Percentiles rank a stretch among this genome's conserved stretches.
Evolutionary conservation across 2,329 filamentous ascomycete genomes (phyloP).

Genomic region (Fusarium chaquense): DNA sequence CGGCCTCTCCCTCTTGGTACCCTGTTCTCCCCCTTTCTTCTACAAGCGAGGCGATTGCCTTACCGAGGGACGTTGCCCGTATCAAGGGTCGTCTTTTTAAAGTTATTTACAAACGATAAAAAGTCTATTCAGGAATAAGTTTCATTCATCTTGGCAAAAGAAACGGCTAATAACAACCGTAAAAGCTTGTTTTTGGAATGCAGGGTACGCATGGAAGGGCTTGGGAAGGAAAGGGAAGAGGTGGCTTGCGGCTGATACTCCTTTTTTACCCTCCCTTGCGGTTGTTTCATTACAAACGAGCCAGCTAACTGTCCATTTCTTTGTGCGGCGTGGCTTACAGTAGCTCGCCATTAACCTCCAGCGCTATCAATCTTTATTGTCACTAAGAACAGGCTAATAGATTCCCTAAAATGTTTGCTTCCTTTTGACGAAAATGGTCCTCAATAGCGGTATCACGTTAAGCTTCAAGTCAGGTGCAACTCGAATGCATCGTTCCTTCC

Average conservation of each 20-base stretch:
- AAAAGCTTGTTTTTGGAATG: slow-evolving; percentile 10
- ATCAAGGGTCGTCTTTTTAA: neutral
- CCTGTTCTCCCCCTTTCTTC: neutral
- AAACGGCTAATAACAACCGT: neutral
- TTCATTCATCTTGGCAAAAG: neutral
- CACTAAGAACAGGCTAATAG: neutral
- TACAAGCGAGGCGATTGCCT: neutral
- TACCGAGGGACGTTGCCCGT: neutral
- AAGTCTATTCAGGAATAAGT: neutral
- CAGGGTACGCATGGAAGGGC: neutral
- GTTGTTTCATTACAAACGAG: neutral
- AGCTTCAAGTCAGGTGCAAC: slow-evolving; percentile 2
- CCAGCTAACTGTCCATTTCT: neutral
- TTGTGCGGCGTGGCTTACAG: neutral
- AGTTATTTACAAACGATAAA: neutral
- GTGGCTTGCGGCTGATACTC: neutral
- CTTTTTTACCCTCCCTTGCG: slow-evolving; percentile 1
- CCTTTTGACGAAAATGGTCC: neutral
- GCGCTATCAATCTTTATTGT: neutral
- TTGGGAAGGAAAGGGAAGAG: neutral
- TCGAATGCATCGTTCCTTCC: slow-evolving; percentile 1
- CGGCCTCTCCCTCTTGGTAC: neutral
- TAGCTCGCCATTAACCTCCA: neutral
- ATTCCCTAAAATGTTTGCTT: neutral
- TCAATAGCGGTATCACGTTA: slow-evolving; percentile 4